phyloP scores from a whole-genome alignment of 2,329 filamentous ascomycete genomes.

The Calonectria montana region DNA sequence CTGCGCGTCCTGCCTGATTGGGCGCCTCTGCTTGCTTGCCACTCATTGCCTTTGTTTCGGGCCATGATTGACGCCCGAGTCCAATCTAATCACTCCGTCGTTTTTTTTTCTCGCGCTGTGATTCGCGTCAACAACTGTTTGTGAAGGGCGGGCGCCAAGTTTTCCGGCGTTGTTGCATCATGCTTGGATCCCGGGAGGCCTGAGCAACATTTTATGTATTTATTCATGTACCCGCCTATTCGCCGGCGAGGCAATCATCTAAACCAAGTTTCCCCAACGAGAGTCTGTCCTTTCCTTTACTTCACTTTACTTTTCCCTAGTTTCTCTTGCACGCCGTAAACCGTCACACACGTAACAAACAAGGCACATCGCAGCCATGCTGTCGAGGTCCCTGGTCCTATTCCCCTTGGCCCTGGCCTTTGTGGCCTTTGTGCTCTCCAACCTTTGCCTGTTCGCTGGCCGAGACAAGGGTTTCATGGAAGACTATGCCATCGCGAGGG shows the following conservation, averaged over 20 bases:
- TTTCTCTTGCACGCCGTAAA: neutral
- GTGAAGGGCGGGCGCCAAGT: neutral
- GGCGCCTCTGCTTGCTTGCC: neutral
- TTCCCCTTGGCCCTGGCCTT: slow-evolving; percentile 52
- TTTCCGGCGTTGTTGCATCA: neutral
- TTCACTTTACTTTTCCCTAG: neutral
- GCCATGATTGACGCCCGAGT: neutral
- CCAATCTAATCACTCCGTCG: neutral
- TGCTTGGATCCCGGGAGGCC: too few relatives aligned
- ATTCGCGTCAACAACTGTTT: neutral
- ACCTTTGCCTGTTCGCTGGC: slow-evolving; percentile 55
- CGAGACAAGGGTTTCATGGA: slow-evolving; percentile 56
- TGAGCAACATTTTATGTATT: neutral
- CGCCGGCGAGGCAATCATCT: neutral
- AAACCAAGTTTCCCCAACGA: neutral
- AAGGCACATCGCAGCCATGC: slow-evolving; percentile 27
- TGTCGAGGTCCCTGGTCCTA: slow-evolving; percentile 46
- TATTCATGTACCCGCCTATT: neutral
- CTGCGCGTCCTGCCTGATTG: neutral
- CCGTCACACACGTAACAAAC: neutral
- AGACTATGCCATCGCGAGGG: slow-evolving; percentile 54
- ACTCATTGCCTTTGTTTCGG: slow-evolving; percentile 6
- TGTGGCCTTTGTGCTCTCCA: slow-evolving; percentile 52
- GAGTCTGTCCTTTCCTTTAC: slow-evolving; percentile 3
- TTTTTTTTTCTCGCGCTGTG: neutral